phyloP scores from a whole-genome alignment of 305 asterid genomes.

The Striga hermonthica region DNA sequence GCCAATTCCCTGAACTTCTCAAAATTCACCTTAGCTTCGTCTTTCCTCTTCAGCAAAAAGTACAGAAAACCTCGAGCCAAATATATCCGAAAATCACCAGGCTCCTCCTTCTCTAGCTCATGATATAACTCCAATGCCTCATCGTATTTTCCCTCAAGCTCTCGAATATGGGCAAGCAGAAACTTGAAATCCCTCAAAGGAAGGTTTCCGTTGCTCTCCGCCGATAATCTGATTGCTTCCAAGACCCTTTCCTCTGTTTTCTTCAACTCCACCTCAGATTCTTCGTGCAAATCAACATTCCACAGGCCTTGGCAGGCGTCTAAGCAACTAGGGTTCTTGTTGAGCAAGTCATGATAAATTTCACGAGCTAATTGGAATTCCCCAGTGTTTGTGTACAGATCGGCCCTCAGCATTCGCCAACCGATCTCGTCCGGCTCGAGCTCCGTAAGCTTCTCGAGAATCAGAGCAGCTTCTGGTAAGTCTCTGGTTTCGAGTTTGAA shows the following conservation, averaged over 20 bases:
- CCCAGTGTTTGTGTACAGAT: slow-evolving; percentile 44
- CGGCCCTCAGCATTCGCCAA: slow-evolving; percentile 62
- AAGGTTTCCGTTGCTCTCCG: slow-evolving; percentile 38
- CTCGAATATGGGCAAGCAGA: slow-evolving; percentile 58
- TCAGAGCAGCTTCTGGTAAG: slow-evolving; percentile 46
- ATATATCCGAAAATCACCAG: slow-evolving; percentile 68
- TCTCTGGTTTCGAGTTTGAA: slow-evolving; percentile 43
- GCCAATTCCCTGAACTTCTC: slow-evolving; percentile 63
- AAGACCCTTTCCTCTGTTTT: slow-evolving; percentile 39
- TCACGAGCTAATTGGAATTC: slow-evolving; percentile 46
- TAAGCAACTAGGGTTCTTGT: slow-evolving; percentile 51
- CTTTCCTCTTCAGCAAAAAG: slow-evolving; percentile 50
- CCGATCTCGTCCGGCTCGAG: slow-evolving; percentile 52
- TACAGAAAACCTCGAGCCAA: slow-evolving; percentile 65
- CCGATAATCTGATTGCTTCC: slow-evolving; percentile 48
- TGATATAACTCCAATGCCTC: slow-evolving; percentile 53
- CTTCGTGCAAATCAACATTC: slow-evolving; percentile 47
- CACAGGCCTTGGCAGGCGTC: slow-evolving; percentile 71
- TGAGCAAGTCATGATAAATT: slow-evolving; percentile 47
- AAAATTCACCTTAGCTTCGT: slow-evolving; percentile 56
- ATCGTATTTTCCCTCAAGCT: slow-evolving; percentile 45
- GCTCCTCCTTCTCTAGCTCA: slow-evolving; percentile 63
- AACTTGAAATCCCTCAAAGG: slow-evolving; percentile 59
- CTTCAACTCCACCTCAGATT: slow-evolving; percentile 37
- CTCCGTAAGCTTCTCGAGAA: slow-evolving; percentile 43